A percentile compares a stretch with the other conserved stretches of the same genome.
phyloP scores from a whole-genome alignment of 2,329 filamentous ascomycete species.

The Fusarium marasasianum region DNA sequence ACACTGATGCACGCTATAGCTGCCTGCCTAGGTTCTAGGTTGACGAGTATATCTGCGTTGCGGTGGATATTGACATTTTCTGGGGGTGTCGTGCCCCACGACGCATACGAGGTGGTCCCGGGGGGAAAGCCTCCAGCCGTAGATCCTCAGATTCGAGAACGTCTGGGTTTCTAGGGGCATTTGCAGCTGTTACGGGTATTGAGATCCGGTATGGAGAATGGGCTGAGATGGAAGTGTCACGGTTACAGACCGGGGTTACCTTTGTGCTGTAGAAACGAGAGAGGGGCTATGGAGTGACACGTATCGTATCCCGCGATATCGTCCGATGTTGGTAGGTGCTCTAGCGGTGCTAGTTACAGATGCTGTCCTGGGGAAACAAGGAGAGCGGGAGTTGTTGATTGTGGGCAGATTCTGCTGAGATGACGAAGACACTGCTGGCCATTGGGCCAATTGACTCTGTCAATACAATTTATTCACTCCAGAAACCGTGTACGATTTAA shows the following conservation, averaged over 20 bases:
- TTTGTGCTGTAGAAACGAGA: constrained; percentile 1
- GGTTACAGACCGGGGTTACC: constrained; percentile 12
- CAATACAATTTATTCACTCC: background rate
- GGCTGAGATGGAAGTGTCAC: constrained; percentile 13
- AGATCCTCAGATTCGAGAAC: constrained; percentile 21
- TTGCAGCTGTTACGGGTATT: constrained; percentile 15
- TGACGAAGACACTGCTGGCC: background rate
- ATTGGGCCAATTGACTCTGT: background rate
- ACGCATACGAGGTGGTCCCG: background rate
- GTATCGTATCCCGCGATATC: constrained; percentile 39
- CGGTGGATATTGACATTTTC: constrained; percentile 25
- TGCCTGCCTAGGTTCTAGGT: constrained; percentile 3
- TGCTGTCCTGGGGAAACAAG: constrained; percentile 25
- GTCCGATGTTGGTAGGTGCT: constrained; percentile 41
- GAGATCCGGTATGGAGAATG: constrained; percentile 26
- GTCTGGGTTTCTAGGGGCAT: constrained; percentile 16
- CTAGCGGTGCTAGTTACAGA: constrained; percentile 31
- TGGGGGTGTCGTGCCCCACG: constrained; percentile 3
- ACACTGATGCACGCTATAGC: constrained; percentile 33
- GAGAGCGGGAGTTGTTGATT: constrained; percentile 1
- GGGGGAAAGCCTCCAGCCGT: background rate
- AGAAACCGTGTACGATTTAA: background rate
- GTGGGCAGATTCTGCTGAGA: constrained; percentile 3
- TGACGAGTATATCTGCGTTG: background rate
- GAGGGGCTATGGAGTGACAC: constrained; percentile 32